A percentile compares a stretch with the other conserved stretches of the same genome.
These are phyloP conservation scores for Cicer yamashitae DNA, from an alignment of 306 rosid species.

Conservation along the genomic window DNA sequence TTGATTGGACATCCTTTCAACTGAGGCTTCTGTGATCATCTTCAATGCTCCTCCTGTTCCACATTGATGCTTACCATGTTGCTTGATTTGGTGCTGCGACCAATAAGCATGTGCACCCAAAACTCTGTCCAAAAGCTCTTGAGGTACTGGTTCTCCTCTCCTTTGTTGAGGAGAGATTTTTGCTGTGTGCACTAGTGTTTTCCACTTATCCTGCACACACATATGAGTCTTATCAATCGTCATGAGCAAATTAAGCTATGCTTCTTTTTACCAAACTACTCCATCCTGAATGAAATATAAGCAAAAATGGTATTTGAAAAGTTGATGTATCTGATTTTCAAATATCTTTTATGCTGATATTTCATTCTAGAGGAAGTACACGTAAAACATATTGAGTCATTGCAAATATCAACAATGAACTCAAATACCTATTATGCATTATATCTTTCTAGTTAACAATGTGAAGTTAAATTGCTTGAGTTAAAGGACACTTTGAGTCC, in stretches of 20 bases:
- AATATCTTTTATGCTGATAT: too few species aligned
- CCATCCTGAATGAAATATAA: too few species aligned
- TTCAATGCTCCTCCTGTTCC: constrained; percentile 54
- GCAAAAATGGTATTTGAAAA: too few species aligned
- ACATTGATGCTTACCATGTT: constrained; percentile 66
- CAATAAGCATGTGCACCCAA: constrained; percentile 88
- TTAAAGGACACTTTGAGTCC: background rate
- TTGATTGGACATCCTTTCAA: constrained; percentile 53
- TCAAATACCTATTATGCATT: background rate
- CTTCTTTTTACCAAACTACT: background rate
- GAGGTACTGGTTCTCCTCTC: constrained; percentile 97
- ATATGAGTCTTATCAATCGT: background rate
- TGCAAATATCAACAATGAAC: background rate
- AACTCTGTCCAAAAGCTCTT: constrained; percentile 85
- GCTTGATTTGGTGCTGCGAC: constrained; percentile 91
- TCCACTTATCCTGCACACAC: constrained; percentile 86
- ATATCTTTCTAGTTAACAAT: constrained; percentile 9
- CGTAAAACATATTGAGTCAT: too few species aligned
- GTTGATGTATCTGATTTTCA: too few species aligned
- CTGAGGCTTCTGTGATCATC: constrained; percentile 57
- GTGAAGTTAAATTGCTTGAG: constrained; percentile 6
- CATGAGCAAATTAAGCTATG: constrained; percentile 12
- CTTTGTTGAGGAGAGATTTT: constrained; percentile 89
- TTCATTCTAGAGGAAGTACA: too few species aligned
- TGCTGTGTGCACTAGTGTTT: constrained; percentile 94